Conservation (phyloP, 2,329 filamentous ascomycete species). For the Diaporthe ampelina region DNA sequence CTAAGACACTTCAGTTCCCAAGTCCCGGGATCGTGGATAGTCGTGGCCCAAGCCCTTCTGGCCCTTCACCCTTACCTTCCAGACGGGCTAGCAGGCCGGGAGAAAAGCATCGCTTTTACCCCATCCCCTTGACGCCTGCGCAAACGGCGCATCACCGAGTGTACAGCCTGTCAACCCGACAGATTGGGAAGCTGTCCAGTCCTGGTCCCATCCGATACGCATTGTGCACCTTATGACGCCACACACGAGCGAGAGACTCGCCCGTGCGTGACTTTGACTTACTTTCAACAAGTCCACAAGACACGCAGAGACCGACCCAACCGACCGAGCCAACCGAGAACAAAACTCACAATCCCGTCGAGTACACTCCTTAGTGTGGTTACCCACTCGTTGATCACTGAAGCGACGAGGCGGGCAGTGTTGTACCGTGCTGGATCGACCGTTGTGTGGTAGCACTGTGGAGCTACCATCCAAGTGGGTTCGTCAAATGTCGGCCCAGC, state of each 20-base stretch:
- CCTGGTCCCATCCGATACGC: slow-evolving; percentile 14
- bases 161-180: slow-evolving; percentile 26
- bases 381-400: not conserved
- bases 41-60: not conserved
- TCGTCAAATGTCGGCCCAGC: slow-evolving; percentile 15
- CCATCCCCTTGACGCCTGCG: not conserved
- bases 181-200: slow-evolving; percentile 4
- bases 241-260: not conserved
- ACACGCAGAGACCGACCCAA: not conserved
- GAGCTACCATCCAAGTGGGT: slow-evolving; percentile 34
- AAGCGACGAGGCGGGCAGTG: not conserved
- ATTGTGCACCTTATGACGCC: slow-evolving; percentile 5
- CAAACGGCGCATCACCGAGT: not conserved
- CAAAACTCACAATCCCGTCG: not conserved
- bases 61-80: not conserved
- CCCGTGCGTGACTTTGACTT: slow-evolving; percentile 26
- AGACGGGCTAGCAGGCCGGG: slow-evolving; percentile 13
- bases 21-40: slow-evolving; percentile 5
- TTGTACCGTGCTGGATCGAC: not conserved
- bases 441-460: not conserved
- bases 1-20: slow-evolving; percentile 11
- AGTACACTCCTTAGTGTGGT: not conserved
- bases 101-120: slow-evolving; percentile 15
- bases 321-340: not conserved
- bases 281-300: not conserved